Percentiles rank a stretch among this genome's conserved stretches.
These are phyloP conservation scores for Amaranthus hypochondriacus DNA, from an alignment of 148 eudicot species.

Conservation along the genomic window DNA sequence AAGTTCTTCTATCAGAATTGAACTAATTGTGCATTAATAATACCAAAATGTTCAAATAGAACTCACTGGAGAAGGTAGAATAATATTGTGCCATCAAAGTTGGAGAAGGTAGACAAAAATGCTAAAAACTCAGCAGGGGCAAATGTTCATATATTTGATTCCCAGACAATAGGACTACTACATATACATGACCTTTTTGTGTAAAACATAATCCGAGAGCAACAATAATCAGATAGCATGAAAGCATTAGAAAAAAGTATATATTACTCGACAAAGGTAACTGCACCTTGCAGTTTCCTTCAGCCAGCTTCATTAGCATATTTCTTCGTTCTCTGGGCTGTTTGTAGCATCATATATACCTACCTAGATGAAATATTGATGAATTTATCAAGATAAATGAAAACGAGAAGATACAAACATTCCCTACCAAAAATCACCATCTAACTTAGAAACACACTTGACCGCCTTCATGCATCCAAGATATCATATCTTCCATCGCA, in stretches of 20 bases:
- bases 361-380: constrained; percentile 45
- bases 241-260: neutral
- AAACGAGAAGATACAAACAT: constrained; percentile 11
- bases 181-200: neutral
- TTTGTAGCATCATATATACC: constrained; percentile 98
- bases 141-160: too few species aligned
- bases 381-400: constrained; percentile 2
- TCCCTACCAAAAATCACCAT: constrained; percentile 5
- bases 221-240: neutral
- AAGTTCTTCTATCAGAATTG: neutral
- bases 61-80: too few species aligned
- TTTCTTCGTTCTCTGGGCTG: constrained; percentile 78
- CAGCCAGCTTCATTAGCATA: constrained; percentile 97
- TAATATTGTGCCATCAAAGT: too few species aligned
- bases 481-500: constrained; percentile 99
- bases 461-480: constrained; percentile 99
- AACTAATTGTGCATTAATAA: too few species aligned
- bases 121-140: too few species aligned
- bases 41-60: too few species aligned
- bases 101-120: too few species aligned
- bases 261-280: constrained; percentile 4
- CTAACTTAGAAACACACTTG: constrained; percentile 54
- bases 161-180: neutral
- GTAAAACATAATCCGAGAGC: neutral
- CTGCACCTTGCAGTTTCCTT: constrained; percentile 96